These are phyloP conservation scores for Durotheca rogersii DNA, from an alignment of 495 filamentous ascomycete genomes.

Conservation along the genomic window DNA sequence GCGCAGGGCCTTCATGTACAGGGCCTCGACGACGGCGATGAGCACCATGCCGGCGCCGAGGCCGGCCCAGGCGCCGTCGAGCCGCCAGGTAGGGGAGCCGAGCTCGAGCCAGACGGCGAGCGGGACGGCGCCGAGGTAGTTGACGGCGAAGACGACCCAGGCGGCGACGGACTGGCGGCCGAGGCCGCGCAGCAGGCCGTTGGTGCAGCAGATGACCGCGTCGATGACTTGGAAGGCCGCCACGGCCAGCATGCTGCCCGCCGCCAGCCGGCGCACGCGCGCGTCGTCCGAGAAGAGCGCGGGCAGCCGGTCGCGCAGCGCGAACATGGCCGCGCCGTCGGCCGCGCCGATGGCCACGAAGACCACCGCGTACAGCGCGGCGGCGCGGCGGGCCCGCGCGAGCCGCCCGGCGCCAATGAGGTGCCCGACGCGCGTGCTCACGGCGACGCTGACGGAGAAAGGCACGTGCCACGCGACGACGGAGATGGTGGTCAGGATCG, in stretches of 20 bases:
- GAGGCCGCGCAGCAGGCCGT: slow-evolving; percentile 68
- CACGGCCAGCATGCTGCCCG: slow-evolving; percentile 43
- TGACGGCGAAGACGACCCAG: slow-evolving; percentile 68
- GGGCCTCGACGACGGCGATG: slow-evolving; percentile 29
- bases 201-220: slow-evolving; percentile 48
- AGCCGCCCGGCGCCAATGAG: slow-evolving; percentile 55
- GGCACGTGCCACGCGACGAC: slow-evolving; percentile 66
- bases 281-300: slow-evolving; percentile 42
- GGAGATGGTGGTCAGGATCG: slow-evolving; percentile 61
- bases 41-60: slow-evolving; percentile 59
- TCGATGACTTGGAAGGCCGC: slow-evolving; percentile 41
- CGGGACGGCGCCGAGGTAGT: slow-evolving; percentile 72
- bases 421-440: slow-evolving; percentile 64
- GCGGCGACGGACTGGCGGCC: slow-evolving; percentile 71
- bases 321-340: slow-evolving; percentile 38
- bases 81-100: slow-evolving; percentile 54
- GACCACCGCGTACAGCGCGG: slow-evolving; percentile 35
- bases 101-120: slow-evolving; percentile 67
- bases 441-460: slow-evolving; percentile 63
- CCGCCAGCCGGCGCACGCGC: slow-evolving; percentile 30
- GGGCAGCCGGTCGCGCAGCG: slow-evolving; percentile 35
- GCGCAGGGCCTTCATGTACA: slow-evolving; percentile 32
- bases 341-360: slow-evolving; percentile 34
- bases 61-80: slow-evolving; percentile 71
- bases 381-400: slow-evolving; percentile 34